These are phyloP conservation scores for Eugenia klotzschiana DNA, from an alignment of 441 rosid genomes.

Conservation along the genomic window DNA sequence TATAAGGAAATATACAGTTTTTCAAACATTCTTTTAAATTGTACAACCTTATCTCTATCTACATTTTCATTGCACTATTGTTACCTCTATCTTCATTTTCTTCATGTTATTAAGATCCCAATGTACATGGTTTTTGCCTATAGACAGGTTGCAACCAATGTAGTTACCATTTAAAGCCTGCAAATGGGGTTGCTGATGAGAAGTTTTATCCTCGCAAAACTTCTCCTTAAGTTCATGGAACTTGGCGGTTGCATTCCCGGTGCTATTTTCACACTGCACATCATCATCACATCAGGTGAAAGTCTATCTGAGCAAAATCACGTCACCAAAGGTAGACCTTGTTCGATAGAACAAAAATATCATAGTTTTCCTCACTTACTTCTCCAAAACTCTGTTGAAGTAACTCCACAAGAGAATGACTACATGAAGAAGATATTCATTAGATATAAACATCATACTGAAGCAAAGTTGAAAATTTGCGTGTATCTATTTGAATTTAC, in stretches of 20 bases:
- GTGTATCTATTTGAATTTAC: conserved; percentile 15
- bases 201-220: conserved; percentile 49
- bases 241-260: conserved; percentile 41
- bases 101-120: not conserved
- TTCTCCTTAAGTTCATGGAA: conserved; percentile 51
- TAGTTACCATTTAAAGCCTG: conserved; percentile 44
- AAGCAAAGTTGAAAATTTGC: not conserved
- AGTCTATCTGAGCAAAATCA: not conserved
- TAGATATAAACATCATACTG: not conserved
- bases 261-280: conserved; percentile 42
- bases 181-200: conserved; percentile 16
- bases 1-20: not conserved
- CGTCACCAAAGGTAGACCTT: not conserved
- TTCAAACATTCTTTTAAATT: not conserved
- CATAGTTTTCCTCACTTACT: conserved; percentile 23
- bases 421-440: conserved; percentile 8
- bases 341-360: not conserved
- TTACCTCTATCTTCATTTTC: no score
- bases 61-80: not conserved
- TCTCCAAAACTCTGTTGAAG: conserved; percentile 74
- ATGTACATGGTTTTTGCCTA: not conserved
- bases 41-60: not conserved
- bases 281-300: not conserved
- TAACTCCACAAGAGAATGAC: conserved; percentile 57
- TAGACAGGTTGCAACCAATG: not conserved